Evolutionary conservation across 148 eudicot genomes (phyloP).

Genomic region (Arbutus unedo): DNA sequence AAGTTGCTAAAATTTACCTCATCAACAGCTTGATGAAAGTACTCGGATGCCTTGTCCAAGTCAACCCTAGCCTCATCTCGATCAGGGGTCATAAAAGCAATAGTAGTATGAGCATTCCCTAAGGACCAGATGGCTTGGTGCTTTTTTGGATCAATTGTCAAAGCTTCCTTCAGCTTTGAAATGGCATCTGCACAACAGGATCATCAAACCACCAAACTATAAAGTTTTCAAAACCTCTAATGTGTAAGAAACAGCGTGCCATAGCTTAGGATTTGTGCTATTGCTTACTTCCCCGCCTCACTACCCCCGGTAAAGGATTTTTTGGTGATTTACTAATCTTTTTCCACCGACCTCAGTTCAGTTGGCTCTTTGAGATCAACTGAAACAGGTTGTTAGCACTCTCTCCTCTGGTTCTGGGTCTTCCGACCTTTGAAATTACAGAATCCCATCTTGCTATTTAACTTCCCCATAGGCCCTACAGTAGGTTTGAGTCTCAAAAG

Average conservation of each 20-base stretch:
- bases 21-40: constrained; percentile 50
- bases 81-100: constrained; percentile 51
- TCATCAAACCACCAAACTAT: constrained; percentile 7
- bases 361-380: too few species aligned
- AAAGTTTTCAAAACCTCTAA: neutral
- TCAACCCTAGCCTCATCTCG: constrained; percentile 40
- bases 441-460: too few species aligned
- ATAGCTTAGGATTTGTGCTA: too few species aligned
- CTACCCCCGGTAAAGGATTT: too few species aligned
- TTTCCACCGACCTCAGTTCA: too few species aligned
- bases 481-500: neutral
- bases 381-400: too few species aligned
- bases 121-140: constrained; percentile 60
- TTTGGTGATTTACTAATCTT: too few species aligned
- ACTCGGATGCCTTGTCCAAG: constrained; percentile 47
- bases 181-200: constrained; percentile 46
- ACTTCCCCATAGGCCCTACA: too few species aligned
- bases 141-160: constrained; percentile 40
- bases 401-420: too few species aligned
- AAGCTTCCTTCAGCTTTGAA: constrained; percentile 59
- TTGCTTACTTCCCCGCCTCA: too few species aligned
- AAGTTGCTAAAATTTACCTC: constrained; percentile 32
- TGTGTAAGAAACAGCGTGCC: neutral
- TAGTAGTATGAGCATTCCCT: constrained; percentile 62
- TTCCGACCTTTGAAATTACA: too few species aligned